A percentile compares a stretch with the other conserved stretches of the same genome.
Conservation (phyloP, 78 protist species). For the Dictyostelium brefeldianum region DNA sequence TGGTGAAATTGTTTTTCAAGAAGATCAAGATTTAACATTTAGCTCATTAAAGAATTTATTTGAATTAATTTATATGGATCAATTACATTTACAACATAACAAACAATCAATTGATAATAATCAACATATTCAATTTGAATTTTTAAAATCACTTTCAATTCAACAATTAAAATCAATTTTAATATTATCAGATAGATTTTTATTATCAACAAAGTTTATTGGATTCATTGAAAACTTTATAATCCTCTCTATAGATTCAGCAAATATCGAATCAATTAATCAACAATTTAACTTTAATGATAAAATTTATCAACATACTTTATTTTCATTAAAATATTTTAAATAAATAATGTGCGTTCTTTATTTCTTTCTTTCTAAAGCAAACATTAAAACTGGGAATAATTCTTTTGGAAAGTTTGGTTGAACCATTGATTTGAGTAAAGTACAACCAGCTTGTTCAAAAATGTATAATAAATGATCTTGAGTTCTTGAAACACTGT, state of each 20-base stretch:
- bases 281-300: background rate
- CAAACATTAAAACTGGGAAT: slow-evolving; percentile 85
- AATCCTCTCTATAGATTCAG: background rate
- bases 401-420: slow-evolving; percentile 86
- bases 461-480: slow-evolving; percentile 72
- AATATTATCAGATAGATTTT: background rate
- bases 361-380: slow-evolving; percentile 28
- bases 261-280: background rate
- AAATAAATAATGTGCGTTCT: too few species aligned
- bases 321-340: background rate
- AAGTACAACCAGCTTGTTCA: slow-evolving; percentile 51
- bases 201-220: background rate
- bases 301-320: background rate
- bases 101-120: background rate
- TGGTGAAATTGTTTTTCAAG: background rate
- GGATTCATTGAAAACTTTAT: background rate
- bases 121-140: background rate
- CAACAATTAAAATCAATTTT: background rate
- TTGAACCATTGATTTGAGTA: slow-evolving; percentile 69
- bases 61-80: background rate
- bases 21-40: background rate
- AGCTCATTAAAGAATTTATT: background rate
- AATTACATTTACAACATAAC: too few species aligned
- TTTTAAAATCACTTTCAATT: background rate
- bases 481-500: slow-evolving; percentile 84